Evolutionary conservation across 2,329 filamentous ascomycete species (phyloP).

Genomic region (Fusarium metavorans): DNA sequence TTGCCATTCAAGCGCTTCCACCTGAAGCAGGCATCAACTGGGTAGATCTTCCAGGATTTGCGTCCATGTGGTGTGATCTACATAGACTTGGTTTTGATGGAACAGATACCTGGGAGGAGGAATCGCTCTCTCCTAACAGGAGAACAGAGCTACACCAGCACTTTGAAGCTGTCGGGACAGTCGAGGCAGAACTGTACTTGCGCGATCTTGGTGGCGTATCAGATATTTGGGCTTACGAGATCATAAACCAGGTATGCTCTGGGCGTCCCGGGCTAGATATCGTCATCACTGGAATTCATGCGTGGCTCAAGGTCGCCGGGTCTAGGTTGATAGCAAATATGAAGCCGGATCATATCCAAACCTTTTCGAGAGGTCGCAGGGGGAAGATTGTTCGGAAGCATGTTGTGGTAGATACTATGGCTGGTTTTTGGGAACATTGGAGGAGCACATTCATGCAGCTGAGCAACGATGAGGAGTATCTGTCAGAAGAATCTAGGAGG

Average conservation of each 20-base stretch:
- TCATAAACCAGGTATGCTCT: neutral
- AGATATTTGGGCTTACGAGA: neutral
- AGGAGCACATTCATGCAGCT: neutral
- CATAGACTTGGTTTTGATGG: neutral
- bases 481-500: neutral
- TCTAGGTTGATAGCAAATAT: neutral
- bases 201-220: neutral
- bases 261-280: accelerated
- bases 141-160: neutral
- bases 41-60: neutral
- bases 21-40: neutral
- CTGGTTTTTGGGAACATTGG: conserved; percentile 28
- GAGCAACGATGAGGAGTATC: neutral
- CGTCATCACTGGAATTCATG: neutral
- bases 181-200: conserved; percentile 14
- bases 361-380: neutral
- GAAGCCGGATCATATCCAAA: neutral
- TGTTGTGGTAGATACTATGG: neutral
- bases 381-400: neutral
- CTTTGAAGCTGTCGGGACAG: neutral
- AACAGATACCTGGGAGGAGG: neutral
- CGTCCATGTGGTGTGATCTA: neutral
- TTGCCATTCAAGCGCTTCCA: neutral
- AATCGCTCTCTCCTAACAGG: neutral
- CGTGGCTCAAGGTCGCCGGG: conserved; percentile 7